phyloP scores from a whole-genome alignment of 2,329 filamentous ascomycete species.

The Pseudofabraea citricarpa region DNA sequence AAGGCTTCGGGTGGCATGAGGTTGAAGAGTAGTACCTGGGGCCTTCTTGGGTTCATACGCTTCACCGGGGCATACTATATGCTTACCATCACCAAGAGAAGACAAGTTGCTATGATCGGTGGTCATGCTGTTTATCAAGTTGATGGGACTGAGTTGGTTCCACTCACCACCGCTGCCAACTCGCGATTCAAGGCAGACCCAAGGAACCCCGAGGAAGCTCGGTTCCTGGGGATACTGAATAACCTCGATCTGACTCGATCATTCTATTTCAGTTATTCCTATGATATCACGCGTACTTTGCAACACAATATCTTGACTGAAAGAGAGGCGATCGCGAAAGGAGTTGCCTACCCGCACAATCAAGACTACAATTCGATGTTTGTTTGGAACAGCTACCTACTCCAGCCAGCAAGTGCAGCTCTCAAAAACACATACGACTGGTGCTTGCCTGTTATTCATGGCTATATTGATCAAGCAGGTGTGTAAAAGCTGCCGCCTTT shows the following conservation, averaged over 20 bases:
- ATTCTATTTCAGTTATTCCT: slow-evolving; percentile 98
- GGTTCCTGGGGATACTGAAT: slow-evolving; percentile 83
- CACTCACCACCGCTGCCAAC: slow-evolving; percentile 67
- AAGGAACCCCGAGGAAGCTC: slow-evolving; percentile 78
- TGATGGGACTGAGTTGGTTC: slow-evolving; percentile 87
- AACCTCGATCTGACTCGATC: slow-evolving; percentile 86
- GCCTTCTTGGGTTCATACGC: slow-evolving; percentile 87
- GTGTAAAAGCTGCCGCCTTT: no score
- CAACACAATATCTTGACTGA: slow-evolving; percentile 89
- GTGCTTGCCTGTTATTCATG: slow-evolving; percentile 94
- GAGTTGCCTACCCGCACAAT: slow-evolving; percentile 50
- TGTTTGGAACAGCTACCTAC: slow-evolving; percentile 90
- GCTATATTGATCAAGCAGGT: slow-evolving; percentile 86
- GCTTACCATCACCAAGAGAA: slow-evolving; percentile 92
- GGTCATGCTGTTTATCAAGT: slow-evolving; percentile 96
- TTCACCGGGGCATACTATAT: slow-evolving; percentile 98
- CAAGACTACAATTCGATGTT: slow-evolving; percentile 90
- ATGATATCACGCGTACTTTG: slow-evolving; percentile 87
- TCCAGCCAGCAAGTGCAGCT: slow-evolving; percentile 65
- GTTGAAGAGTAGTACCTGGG: slow-evolving; percentile 87
- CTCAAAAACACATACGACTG: slow-evolving; percentile 86
- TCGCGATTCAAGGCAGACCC: slow-evolving; percentile 71
- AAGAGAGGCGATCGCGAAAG: slow-evolving; percentile 63
- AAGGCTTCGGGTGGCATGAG: slow-evolving; percentile 85
- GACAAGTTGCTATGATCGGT: slow-evolving; percentile 91